phyloP scores from a whole-genome alignment of 2,329 filamentous ascomycete genomes.

The Colletotrichum sp. region DNA sequence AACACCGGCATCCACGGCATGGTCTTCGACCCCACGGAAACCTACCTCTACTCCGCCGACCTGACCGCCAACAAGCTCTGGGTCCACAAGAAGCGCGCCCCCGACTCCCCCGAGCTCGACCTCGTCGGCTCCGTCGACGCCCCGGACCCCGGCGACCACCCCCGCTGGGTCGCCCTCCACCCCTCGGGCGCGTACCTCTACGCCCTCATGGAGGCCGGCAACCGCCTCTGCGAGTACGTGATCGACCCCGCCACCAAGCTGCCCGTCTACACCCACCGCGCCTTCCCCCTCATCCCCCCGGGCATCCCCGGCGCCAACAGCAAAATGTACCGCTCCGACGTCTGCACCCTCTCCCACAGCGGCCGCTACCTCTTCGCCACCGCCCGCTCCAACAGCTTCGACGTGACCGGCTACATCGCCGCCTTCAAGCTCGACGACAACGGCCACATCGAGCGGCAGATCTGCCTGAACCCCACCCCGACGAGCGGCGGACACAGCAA shows the following conservation, averaged over 20 bases:
- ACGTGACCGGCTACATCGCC: slow-evolving; percentile 81
- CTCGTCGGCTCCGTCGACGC: slow-evolving; percentile 77
- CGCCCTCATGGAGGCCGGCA: slow-evolving; percentile 88
- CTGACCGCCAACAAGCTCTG: slow-evolving; percentile 81
- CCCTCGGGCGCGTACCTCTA: slow-evolving; percentile 81
- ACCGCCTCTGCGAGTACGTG: slow-evolving; percentile 81
- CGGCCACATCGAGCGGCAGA: slow-evolving; percentile 77
- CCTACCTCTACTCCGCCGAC: slow-evolving; percentile 80
- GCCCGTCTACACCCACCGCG: slow-evolving; percentile 79
- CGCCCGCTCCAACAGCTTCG: slow-evolving; percentile 77
- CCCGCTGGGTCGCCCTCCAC: slow-evolving; percentile 87
- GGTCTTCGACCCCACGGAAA: slow-evolving; percentile 78
- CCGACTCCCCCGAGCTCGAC: slow-evolving; percentile 33
- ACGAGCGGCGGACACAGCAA: slow-evolving; percentile 90
- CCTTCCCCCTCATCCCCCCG: slow-evolving; percentile 81
- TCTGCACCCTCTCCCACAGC: slow-evolving; percentile 74
- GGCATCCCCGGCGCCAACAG: slow-evolving; percentile 61
- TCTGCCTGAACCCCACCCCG: slow-evolving; percentile 82
- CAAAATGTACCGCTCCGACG: slow-evolving; percentile 80
- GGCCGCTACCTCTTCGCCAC: slow-evolving; percentile 84
- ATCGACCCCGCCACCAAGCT: slow-evolving; percentile 76
- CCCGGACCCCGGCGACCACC: slow-evolving; percentile 75
- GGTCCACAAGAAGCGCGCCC: slow-evolving; percentile 72
- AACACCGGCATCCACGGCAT: slow-evolving; percentile 80
- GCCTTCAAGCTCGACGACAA: slow-evolving; percentile 74